Evolutionary conservation across 2,329 filamentous ascomycete genomes (phyloP).

Genomic region (Aspergillus sp.): DNA sequence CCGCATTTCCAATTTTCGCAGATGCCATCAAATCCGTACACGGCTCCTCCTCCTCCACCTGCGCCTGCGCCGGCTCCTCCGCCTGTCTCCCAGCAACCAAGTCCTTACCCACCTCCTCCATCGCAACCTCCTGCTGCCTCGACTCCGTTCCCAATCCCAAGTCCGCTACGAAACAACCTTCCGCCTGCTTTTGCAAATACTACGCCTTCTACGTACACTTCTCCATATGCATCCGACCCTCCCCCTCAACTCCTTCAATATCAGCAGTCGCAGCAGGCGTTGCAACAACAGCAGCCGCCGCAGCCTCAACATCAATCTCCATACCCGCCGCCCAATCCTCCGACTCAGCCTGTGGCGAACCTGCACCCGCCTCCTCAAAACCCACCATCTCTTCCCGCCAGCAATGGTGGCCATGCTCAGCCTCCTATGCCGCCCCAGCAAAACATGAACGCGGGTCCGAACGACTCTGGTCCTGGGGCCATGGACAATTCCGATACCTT

Average conservation of each 20-base stretch:
- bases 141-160: slow-evolving; percentile 35
- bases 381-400: slow-evolving; percentile 1
- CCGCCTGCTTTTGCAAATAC: slow-evolving; percentile 38
- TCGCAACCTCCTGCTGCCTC: slow-evolving; percentile 25
- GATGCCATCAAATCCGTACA: slow-evolving; percentile 33
- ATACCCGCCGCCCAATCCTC: slow-evolving; percentile 18
- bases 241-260: slow-evolving; percentile 31
- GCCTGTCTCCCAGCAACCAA: slow-evolving; percentile 20
- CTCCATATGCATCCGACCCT: slow-evolving; percentile 40
- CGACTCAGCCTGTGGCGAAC: slow-evolving; percentile 3
- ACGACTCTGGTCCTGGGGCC: slow-evolving; percentile 17
- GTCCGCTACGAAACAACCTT: slow-evolving; percentile 37
- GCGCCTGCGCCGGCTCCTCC: slow-evolving; percentile 19
- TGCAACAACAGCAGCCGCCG: slow-evolving; percentile 17
- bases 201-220: slow-evolving; percentile 37
- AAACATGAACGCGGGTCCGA: slow-evolving; percentile 15
- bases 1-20: slow-evolving; percentile 39
- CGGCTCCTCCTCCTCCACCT: slow-evolving; percentile 24
- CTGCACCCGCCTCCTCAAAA: slow-evolving; percentile 7
- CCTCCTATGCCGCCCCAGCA: slow-evolving; percentile 19
- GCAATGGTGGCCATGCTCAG: neutral
- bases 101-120: slow-evolving; percentile 21
- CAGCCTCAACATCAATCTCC: slow-evolving; percentile 16
- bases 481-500: slow-evolving; percentile 27
- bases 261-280: slow-evolving; percentile 30